Percentiles rank a stretch among this genome's conserved stretches.
These are phyloP conservation scores for Lanmaoa rubissima DNA, from an alignment of 768 basidiomycete species.

Conservation along the genomic window DNA sequence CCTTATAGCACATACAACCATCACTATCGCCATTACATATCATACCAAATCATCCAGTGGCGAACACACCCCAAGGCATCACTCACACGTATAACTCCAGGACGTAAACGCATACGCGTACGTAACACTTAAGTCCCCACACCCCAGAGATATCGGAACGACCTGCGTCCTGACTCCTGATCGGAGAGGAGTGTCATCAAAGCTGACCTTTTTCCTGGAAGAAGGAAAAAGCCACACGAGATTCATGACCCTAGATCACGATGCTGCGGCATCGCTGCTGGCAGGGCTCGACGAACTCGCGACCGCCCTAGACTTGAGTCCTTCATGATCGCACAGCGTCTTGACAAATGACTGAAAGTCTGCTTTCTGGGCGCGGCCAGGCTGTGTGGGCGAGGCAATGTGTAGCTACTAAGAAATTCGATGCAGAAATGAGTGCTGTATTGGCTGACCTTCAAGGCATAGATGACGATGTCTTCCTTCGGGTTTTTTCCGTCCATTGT, in stretches of 20 bases:
- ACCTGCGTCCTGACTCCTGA: constrained; percentile 21
- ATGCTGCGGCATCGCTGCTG: constrained; percentile 7
- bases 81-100: constrained; percentile 1
- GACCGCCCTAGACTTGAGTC: constrained; percentile 20
- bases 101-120: constrained; percentile 8
- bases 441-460: constrained; percentile 58
- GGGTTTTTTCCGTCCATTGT: constrained; percentile 23
- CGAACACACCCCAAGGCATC: not conserved
- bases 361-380: constrained; percentile 44
- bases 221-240: not conserved
- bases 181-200: constrained; percentile 9
- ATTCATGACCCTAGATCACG: constrained; percentile 11
- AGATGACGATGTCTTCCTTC: constrained; percentile 50
- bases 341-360: constrained; percentile 56
- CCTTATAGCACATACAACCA: constrained; percentile 1
- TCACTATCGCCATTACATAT: constrained; percentile 19
- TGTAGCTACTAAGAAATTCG: not conserved
- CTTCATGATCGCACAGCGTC: constrained; percentile 40
- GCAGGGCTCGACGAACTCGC: not conserved
- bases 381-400: constrained; percentile 16
- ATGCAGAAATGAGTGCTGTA: not conserved
- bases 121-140: constrained; percentile 16
- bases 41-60: constrained; percentile 11
- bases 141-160: constrained; percentile 14
- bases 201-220: not conserved